Evolutionary conservation across 2,329 filamentous ascomycete genomes (phyloP).

Genomic region (Ceratocystis papillata): DNA sequence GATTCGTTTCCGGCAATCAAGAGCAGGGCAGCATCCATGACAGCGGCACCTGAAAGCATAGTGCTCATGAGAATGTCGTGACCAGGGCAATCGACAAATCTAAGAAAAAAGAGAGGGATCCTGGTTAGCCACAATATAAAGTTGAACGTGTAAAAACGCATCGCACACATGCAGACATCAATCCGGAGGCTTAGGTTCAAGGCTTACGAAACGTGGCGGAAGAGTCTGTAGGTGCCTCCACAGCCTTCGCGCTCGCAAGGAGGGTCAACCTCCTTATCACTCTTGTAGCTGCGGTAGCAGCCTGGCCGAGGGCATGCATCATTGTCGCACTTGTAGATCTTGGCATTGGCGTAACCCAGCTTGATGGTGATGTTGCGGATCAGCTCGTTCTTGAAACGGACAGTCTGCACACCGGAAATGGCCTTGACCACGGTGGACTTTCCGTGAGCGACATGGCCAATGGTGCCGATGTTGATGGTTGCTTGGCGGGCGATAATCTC

Average conservation of each 20-base stretch:
- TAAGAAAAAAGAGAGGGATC: constrained; percentile 31
- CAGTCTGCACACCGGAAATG: constrained; percentile 96
- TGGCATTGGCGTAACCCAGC: constrained; percentile 97
- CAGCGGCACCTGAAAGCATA: constrained; percentile 97
- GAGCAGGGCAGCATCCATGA: constrained; percentile 97
- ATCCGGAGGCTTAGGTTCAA: neutral
- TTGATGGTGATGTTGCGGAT: constrained; percentile 99
- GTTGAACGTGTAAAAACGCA: too few relatives aligned
- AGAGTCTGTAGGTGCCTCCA: constrained; percentile 70
- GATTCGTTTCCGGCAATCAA: constrained; percentile 97
- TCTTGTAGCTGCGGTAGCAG: constrained; percentile 96
- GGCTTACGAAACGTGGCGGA: constrained; percentile 84
- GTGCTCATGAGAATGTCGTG: constrained; percentile 99
- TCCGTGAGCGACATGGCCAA: constrained; percentile 96
- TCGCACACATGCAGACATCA: too few relatives aligned
- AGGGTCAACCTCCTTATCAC: constrained; percentile 96
- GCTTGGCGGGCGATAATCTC: constrained; percentile 97
- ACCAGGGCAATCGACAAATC: constrained; percentile 95
- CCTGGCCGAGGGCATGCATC: constrained; percentile 79
- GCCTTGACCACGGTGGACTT: constrained; percentile 99
- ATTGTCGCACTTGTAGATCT: constrained; percentile 98
- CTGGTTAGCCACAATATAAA: constrained; percentile 26
- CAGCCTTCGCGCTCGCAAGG: constrained; percentile 92
- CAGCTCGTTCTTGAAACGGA: constrained; percentile 98
- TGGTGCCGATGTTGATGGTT: constrained; percentile 97